Base-by-base conservation (phyloP, 2,329 filamentous ascomycete species). In the Penicillium sp. region DNA sequence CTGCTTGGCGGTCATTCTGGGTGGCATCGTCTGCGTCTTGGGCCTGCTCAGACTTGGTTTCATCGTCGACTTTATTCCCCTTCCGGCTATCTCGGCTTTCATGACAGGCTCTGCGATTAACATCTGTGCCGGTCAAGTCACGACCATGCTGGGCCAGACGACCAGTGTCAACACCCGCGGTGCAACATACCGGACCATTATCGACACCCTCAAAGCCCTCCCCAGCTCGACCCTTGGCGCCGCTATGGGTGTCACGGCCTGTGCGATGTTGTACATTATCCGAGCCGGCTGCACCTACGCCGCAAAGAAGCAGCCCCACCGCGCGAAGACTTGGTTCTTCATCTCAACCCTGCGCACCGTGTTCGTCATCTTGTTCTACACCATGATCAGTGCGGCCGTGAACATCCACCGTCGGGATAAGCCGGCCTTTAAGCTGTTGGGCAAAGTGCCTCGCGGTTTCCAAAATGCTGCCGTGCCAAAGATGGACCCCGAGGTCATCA, bases 61-160 rank as follows among this genome's bases (percentile, higher is more conserved):
- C 87, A 88, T 98, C 52, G 92, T 97, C 50, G 92, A 98, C 66
- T 85, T 97, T 69, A 97, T 98, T 68, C 91, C 95, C 1, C 85
- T 97, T 56, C 88, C 92, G 1, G 91, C 93, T 0, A 91, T 98
- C 55, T 93, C 91, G 0, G 92, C 95, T 2, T 98, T 96, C 80
- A 97, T 98, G 90, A 98, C 95, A 0, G 94, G 94, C 2, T 96
- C 94, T 5, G 92, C 94, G 55, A 84, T 99, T 75, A 96, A 86
- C 69, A 98, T 99, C 71, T 87, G 86, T 16, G 84, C 87, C 24
- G 93, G 95, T 36, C 95, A 99, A 75, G 82, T 97, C 5, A 89
- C 91, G 1, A 83, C 84, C 2, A 79, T 98, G 74, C 85, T 99
- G 79, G 95, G 95, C 6, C 88, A 96, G 70, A 82, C 82, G 2